Base-by-base conservation (phyloP, 345 rosid species). In the Linum usitatissimum region DNA sequence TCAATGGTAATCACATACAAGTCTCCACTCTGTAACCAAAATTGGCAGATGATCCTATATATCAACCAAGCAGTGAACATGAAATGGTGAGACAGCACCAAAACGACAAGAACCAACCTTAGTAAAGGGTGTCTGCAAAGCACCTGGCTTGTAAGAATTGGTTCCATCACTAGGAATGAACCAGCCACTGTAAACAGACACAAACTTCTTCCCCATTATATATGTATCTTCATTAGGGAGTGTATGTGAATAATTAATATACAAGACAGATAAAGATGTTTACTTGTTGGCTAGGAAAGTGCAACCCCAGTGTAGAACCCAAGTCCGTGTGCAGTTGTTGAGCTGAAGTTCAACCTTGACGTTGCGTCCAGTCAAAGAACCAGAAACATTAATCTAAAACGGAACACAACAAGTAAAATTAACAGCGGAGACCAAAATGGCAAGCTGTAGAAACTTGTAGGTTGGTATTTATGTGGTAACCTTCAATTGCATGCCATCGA, bases 231-330 rank as follows among this genome's bases (percentile, higher is more conserved):
- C n/a, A n/a, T n/a, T n/a, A n/a, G n/a, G n/a, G n/a, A n/a, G n/a
- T n/a, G n/a, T n/a, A n/a, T n/a, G n/a, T n/a, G n/a, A n/a, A n/a
- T n/a, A n/a, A n/a, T n/a, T n/a, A n/a, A 21, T 39, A 7, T 9
- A 15, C 18, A 14, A 40, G 21, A 1, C 57, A 31, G 36, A 62
- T 20, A 19, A 42, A 34, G 56, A 59, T 64, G 61, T 73, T 76
- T 76, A 84, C 90, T 54, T 54, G 23, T 76, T 76, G 66, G 83
- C 90, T 42, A 42, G 77, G 78, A 69, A 78, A 62, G 80, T 56
- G 73, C 76, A 78, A 60, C 85, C 90, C 90, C 86, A 80, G 65
- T 78, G 85, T 68, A 84, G 84, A 75, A 84, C 67, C 83, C 86
- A 84, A 68, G 80, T 70, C 71, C 75, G 73, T 30, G 56, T 55